Conservation (phyloP, 768 basidiomycete species). For the Astraeus odoratus region DNA sequence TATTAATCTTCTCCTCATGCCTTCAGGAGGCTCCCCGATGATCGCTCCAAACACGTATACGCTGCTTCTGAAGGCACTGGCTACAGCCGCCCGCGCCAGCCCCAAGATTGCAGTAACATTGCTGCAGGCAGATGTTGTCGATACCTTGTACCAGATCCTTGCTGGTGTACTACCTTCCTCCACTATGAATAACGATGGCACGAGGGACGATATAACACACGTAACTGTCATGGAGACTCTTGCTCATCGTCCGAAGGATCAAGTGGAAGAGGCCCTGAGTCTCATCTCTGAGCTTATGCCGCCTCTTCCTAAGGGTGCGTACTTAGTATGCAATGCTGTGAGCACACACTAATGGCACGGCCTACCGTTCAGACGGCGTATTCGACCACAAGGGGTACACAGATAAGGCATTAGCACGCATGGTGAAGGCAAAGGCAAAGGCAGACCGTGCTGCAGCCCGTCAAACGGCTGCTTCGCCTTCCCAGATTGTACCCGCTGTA, state of each 20-base stretch:
- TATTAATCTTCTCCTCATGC: constrained; percentile 78
- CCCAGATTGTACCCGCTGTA: constrained; percentile 24
- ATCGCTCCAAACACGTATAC: constrained; percentile 87
- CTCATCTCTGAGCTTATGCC: constrained; percentile 90
- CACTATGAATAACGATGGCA: constrained; percentile 59
- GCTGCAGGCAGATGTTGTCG: constrained; percentile 88
- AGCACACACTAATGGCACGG: background rate
- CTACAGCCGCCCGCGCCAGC: constrained; percentile 82
- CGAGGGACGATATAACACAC: constrained; percentile 86
- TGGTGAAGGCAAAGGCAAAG: constrained; percentile 79
- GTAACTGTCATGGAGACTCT: constrained; percentile 98
- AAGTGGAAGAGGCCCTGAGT: constrained; percentile 89
- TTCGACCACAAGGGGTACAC: constrained; percentile 90
- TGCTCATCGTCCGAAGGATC: constrained; percentile 93
- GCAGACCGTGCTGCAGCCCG: constrained; percentile 71
- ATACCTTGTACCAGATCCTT: constrained; percentile 89
- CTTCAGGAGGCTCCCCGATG: constrained; percentile 80
- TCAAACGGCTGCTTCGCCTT: constrained; percentile 33
- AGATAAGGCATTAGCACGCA: constrained; percentile 71
- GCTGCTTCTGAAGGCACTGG: constrained; percentile 75
- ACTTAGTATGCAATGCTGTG: background rate
- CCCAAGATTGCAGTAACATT: constrained; percentile 81
- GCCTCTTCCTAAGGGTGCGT: constrained; percentile 80
- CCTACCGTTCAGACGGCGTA: constrained; percentile 66
- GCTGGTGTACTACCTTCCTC: constrained; percentile 86